Base-by-base conservation (phyloP, 1,284 basidiomycete species). In the Chalciporus piperatoides region DNA sequence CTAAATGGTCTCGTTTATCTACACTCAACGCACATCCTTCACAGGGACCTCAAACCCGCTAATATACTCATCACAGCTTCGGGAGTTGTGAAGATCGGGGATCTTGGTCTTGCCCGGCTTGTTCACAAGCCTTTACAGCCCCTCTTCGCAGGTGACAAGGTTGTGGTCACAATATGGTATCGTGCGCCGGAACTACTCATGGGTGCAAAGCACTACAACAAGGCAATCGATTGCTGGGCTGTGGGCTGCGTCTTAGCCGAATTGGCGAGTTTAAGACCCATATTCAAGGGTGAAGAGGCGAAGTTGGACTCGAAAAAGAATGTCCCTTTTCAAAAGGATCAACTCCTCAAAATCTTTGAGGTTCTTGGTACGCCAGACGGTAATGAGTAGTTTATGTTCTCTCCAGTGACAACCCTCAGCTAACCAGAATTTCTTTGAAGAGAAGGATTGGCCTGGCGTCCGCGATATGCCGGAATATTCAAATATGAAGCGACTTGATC, bases 161-260 rank as follows among this genome's bases (percentile, higher is more conserved):
- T 99, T 10, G 97, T 99, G 30, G 97, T 99, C 2, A 99, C 97
- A 0, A 98, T 99, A 60, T 99, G 96, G 96, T 99, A 99, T 63
- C 87, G 96, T 41, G 92, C 94, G 2, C 96, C 96, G 0, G 96
- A 99, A 67, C 80, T 98, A 2, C 78, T 98, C 8, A 78, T 98
- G 65, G 96, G 96, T 11, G 92, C 95, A 2, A 90, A 94, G 54
- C 96, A 99, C 68, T 99, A 99, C 68, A 95, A 95, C 48, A 92
- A 92, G 54, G 91, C 94, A 1, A 86, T 99, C 38, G 93, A 97
- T 62, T 84, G 91, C 50, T 97, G 96, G 96, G 93, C 95, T 5
- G 84, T 97, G 2, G 96, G 95, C 0, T 99, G 96, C 64, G 97
- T 99, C 48, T 88, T 96, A 72, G 97, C 95, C 2, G 97, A 99